phyloP scores from a whole-genome alignment of 352 stramenopile species.

The Globisporangium nagaii region DNA sequence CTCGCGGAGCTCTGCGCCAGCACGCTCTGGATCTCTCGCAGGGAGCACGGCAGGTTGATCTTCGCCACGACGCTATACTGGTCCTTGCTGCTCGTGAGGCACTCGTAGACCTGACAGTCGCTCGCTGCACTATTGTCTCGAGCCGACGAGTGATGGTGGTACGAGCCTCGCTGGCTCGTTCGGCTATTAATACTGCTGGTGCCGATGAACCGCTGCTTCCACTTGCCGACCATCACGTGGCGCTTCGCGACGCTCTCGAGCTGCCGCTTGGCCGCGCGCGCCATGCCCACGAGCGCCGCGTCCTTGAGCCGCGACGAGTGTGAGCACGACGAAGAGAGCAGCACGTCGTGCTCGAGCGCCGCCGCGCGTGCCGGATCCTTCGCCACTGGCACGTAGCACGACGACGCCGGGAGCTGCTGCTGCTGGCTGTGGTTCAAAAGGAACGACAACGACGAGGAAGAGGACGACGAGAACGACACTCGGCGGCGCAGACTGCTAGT shows the following conservation, averaged over 20 bases:
- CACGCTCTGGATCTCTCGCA: constrained; percentile 56
- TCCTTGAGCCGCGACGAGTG: constrained; percentile 24
- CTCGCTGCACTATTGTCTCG: constrained; percentile 4
- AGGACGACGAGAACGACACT: constrained; percentile 3
- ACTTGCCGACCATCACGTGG: constrained; percentile 39
- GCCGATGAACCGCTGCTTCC: constrained; percentile 27
- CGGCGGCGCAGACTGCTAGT: not conserved
- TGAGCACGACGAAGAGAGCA: constrained; percentile 32
- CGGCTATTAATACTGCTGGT: constrained; percentile 7
- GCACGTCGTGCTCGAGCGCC: constrained; percentile 19
- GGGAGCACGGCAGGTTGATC: constrained; percentile 48
- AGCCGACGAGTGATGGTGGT: not conserved
- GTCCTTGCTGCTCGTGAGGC: constrained; percentile 28
- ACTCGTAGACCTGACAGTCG: constrained; percentile 52
- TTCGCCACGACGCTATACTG: constrained; percentile 58
- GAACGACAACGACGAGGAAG: not conserved
- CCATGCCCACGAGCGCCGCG: constrained; percentile 22
- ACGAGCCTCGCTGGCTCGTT: too few relatives aligned
- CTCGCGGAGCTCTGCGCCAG: constrained; percentile 39
- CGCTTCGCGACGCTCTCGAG: constrained; percentile 38
- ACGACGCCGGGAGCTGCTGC: not conserved
- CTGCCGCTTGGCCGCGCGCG: constrained; percentile 33
- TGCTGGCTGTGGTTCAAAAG: not conserved
- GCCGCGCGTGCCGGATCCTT: constrained; percentile 4
- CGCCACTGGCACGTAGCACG: constrained; percentile 5